These are phyloP conservation scores for Vigna nakashimae DNA, from an alignment of 306 rosid genomes.

Conservation along the genomic window DNA sequence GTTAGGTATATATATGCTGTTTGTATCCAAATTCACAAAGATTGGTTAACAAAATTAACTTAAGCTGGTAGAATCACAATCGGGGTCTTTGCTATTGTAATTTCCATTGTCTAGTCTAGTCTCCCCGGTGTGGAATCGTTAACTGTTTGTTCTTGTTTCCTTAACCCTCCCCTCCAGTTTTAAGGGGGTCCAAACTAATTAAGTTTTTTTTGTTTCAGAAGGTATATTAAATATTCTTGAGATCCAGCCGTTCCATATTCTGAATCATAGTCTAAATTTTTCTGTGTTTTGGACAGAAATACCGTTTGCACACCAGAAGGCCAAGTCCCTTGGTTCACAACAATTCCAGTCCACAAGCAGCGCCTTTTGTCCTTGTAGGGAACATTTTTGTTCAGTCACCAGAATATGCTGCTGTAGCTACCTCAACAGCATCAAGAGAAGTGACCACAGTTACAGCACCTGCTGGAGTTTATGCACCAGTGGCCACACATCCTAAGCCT, in stretches of 20 bases:
- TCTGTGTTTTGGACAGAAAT: conserved; percentile 64
- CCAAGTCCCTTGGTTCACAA: conserved; percentile 63
- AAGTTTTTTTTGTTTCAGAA: conserved; percentile 8
- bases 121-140: conserved; percentile 8
- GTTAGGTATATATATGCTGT: conserved; percentile 20
- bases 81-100: neutral
- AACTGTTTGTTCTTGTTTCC: conserved; percentile 17
- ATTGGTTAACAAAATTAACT: conserved; percentile 4
- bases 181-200: neutral
- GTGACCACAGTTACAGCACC: conserved; percentile 43
- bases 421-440: conserved; percentile 53
- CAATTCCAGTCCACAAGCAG: conserved; percentile 56
- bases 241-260: conserved; percentile 29
- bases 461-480: conserved; percentile 69
- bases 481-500: conserved; percentile 55
- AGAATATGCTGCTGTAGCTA: conserved; percentile 62
- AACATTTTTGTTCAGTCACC: conserved; percentile 77
- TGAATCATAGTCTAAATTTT: neutral
- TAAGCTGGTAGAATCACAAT: conserved; percentile 1
- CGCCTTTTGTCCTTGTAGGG: conserved; percentile 82
- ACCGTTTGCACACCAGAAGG: conserved; percentile 78
- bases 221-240: neutral
- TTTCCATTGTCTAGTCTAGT: neutral
- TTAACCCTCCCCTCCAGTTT: neutral
- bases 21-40: neutral